Percentiles rank a stretch among this genome's conserved stretches.
Conservation (phyloP, 371 early-diverging fungal species). For the Apophysomyces sp. region DNA sequence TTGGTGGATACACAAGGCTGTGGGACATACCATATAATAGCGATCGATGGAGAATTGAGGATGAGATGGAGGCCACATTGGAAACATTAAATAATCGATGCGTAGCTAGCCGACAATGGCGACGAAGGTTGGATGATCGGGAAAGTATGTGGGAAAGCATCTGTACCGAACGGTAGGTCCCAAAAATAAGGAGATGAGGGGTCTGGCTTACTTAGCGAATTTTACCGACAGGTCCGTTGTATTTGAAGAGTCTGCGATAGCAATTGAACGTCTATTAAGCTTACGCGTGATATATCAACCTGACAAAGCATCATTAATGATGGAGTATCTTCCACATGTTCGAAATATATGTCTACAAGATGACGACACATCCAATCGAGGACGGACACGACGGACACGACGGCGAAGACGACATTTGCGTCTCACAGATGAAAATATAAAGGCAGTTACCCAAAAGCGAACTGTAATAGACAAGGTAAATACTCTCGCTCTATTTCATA, state of each 20-base stretch:
- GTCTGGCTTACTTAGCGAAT: not conserved
- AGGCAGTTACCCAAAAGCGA: not conserved
- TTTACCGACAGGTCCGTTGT: not conserved
- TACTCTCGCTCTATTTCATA: too few relatives aligned
- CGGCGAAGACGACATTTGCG: slow-evolving; percentile 11
- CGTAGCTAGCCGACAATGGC: not conserved
- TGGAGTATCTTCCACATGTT: slow-evolving; percentile 24
- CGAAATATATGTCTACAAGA: slow-evolving; percentile 20
- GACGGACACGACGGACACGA: slow-evolving; percentile 7
- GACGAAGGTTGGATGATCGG: not conserved
- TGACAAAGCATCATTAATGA: not conserved
- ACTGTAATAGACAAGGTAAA: not conserved
- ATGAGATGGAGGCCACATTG: not conserved
- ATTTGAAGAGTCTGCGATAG: not conserved
- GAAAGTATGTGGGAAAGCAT: not conserved
- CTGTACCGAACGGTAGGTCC: not conserved
- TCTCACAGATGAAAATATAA: slow-evolving; percentile 10
- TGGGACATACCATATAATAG: not conserved
- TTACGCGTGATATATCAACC: not conserved
- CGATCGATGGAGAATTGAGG: not conserved
- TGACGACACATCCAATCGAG: slow-evolving; percentile 15
- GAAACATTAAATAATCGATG: not conserved
- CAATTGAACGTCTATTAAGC: not conserved
- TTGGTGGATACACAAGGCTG: slow-evolving; percentile 1
- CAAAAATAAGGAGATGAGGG: not conserved